phyloP scores from a whole-genome alignment of 805 yeast species.

The Ogataea pilisensis region DNA sequence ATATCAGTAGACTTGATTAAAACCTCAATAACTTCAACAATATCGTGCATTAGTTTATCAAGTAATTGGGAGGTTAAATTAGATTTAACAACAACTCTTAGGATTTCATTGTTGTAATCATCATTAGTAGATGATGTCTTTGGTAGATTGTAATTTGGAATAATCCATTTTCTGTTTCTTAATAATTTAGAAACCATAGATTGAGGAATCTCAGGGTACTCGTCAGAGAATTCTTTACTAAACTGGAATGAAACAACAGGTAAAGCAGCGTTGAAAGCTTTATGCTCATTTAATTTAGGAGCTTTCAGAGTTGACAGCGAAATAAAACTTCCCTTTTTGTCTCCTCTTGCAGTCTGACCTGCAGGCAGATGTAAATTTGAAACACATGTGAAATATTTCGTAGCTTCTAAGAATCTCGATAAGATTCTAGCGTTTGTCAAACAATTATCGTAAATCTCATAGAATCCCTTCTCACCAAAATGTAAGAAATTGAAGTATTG shows the following conservation, averaged over 20 bases:
- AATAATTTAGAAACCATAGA: slow-evolving; percentile 65
- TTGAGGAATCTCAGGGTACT: slow-evolving; percentile 82
- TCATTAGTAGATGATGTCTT: slow-evolving; percentile 37
- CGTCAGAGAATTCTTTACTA: slow-evolving; percentile 48
- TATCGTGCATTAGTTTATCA: slow-evolving; percentile 60
- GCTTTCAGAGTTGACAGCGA: slow-evolving; percentile 17
- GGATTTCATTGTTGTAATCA: slow-evolving; percentile 51
- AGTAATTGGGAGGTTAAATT: slow-evolving; percentile 59
- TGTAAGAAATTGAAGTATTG: slow-evolving; percentile 80
- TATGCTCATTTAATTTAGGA: slow-evolving; percentile 31
- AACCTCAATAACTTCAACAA: slow-evolving; percentile 48
- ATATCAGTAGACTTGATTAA: slow-evolving; percentile 45
- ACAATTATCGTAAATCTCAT: slow-evolving; percentile 55
- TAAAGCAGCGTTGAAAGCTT: slow-evolving; percentile 63
- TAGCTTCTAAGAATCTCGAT: slow-evolving; percentile 56
- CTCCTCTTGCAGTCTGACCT: slow-evolving; percentile 32
- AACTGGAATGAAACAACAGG: slow-evolving; percentile 89
- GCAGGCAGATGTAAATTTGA: slow-evolving; percentile 70
- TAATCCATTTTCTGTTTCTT: slow-evolving; percentile 79
- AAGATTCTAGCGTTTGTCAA: slow-evolving; percentile 70
- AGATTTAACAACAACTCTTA: slow-evolving; percentile 79
- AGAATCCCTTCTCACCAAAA: slow-evolving; percentile 71
- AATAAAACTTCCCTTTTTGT: no score
- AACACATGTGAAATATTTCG: slow-evolving; percentile 65
- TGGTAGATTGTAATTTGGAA: slow-evolving; percentile 87